These are phyloP conservation scores for Kandelia obovata DNA, from an alignment of 345 rosid genomes.

Conservation along the genomic window DNA sequence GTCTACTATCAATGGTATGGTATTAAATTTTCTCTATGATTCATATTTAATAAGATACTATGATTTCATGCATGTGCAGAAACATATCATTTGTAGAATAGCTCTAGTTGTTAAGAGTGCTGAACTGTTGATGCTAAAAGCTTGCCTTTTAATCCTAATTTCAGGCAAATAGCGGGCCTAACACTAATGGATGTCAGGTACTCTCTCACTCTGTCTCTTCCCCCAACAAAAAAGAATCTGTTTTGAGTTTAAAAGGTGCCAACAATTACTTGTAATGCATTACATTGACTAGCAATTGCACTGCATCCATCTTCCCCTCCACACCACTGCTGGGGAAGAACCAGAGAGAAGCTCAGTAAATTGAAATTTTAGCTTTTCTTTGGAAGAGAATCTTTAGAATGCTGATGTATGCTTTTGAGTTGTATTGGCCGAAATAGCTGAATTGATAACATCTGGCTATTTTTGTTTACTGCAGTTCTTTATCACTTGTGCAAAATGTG, in stretches of 20 bases:
- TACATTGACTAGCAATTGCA: no score
- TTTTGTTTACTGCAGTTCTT: constrained; percentile 66
- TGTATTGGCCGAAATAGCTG: not conserved
- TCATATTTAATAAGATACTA: no score
- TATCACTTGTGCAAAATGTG: constrained; percentile 89
- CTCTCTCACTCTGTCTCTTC: not conserved
- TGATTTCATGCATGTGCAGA: no score
- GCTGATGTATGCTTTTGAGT: not conserved
- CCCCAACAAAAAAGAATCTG: not conserved
- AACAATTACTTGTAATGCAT: no score
- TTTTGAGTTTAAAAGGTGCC: no score
- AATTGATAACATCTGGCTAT: not conserved
- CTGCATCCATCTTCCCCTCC: no score
- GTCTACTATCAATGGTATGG: constrained; percentile 83
- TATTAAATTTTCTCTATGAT: no score
- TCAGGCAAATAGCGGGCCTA: constrained; percentile 94
- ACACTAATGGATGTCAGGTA: constrained; percentile 92
- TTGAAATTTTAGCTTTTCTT: no score
- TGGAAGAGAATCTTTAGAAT: no score
- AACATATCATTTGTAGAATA: not conserved
- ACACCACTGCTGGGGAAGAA: no score
- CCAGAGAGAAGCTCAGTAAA: no score
- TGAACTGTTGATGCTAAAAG: not conserved
- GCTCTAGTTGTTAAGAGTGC: not conserved
- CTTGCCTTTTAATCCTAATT: constrained; percentile 11